Conservation (phyloP, 495 filamentous ascomycete species). For the Penicillium ucsense region DNA sequence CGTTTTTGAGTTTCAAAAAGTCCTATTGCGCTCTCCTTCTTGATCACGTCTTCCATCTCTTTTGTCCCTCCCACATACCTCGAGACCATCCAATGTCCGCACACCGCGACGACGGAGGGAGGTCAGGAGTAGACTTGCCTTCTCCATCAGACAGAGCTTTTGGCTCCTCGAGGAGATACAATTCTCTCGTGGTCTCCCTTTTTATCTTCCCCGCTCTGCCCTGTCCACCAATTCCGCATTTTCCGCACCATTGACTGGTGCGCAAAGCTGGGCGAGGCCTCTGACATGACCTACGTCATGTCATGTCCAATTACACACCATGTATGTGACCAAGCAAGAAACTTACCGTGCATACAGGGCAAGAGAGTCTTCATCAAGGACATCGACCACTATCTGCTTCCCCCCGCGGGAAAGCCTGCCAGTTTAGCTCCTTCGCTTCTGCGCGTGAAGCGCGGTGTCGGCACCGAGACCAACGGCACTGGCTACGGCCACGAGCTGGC, state of each 20-base stretch:
- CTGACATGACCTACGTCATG: neutral
- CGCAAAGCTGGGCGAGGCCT: too few species aligned
- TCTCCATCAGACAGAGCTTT: too few species aligned
- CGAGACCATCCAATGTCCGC: neutral
- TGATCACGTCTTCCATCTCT: neutral
- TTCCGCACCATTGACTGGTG: neutral
- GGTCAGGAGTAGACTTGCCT: too few species aligned
- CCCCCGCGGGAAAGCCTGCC: constrained; percentile 56
- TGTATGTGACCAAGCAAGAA: constrained; percentile 6
- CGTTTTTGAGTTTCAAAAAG: constrained; percentile 7
- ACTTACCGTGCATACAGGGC: constrained; percentile 33
- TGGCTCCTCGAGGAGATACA: neutral
- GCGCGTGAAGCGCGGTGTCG: constrained; percentile 51
- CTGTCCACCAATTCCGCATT: neutral
- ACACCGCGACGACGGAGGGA: too few species aligned
- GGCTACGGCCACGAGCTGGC: constrained; percentile 5
- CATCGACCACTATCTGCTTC: constrained; percentile 82
- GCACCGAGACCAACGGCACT: constrained; percentile 30
- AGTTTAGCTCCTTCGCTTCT: constrained; percentile 66
- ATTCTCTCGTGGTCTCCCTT: neutral
- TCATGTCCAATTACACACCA: neutral
- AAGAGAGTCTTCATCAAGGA: constrained; percentile 98
- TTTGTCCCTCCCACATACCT: too few species aligned
- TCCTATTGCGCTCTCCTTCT: constrained; percentile 1
- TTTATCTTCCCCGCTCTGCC: neutral